Percentiles rank a stretch among this genome's conserved stretches.
phyloP scores from a whole-genome alignment of 257 asterid species.

The Nicotiana attenuata region DNA sequence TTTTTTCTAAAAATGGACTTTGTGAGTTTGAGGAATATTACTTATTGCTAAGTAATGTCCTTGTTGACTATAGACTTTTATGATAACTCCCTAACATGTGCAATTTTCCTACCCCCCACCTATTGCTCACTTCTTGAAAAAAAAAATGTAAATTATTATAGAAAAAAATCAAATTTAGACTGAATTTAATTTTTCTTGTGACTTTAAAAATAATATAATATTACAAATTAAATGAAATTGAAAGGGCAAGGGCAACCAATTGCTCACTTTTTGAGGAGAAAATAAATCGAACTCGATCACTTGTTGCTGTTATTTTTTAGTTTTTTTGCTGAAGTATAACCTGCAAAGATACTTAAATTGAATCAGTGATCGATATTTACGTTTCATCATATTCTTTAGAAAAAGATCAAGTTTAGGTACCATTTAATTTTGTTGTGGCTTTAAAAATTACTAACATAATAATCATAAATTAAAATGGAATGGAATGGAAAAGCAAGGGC shows the following conservation, averaged over 20 bases:
- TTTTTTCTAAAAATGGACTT: background rate
- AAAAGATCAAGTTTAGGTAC: background rate
- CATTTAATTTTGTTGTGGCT: background rate
- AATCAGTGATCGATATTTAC: no score
- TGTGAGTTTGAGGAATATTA: conserved; percentile 17
- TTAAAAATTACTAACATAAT: background rate
- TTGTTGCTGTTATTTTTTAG: rapidly evolving
- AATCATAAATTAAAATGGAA: conserved; percentile 11
- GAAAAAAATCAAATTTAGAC: background rate
- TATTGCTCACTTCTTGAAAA: background rate
- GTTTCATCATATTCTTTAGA: no score
- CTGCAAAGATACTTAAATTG: no score
- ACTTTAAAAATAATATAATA: no score
- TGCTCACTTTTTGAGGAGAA: background rate
- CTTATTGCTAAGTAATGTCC: conserved; percentile 15
- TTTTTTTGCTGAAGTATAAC: no score
- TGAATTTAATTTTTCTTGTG: background rate
- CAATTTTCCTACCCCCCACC: conserved; percentile 11
- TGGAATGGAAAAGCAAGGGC: conserved; percentile 17
- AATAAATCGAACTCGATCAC: background rate
- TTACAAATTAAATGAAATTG: no score
- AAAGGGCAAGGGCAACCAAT: no score
- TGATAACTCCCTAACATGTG: conserved; percentile 23
- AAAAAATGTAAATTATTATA: background rate
- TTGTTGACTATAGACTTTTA: conserved; percentile 43